Conservation (phyloP, 2,329 filamentous ascomycete species). For the Cordyceps javanica region DNA sequence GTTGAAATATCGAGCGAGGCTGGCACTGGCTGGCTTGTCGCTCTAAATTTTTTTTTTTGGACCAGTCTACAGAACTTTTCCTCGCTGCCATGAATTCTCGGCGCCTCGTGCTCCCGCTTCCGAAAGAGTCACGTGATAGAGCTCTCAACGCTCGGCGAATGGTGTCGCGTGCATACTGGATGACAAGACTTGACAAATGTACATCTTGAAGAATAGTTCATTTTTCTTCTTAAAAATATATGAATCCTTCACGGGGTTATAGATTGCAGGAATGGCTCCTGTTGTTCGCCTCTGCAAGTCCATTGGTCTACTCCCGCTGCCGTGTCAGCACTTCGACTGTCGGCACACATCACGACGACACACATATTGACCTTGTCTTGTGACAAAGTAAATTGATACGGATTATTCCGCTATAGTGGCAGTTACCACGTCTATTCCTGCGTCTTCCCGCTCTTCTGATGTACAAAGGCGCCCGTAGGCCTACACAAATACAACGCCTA, state of each 20-base stretch:
- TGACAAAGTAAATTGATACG: conserved; percentile 12
- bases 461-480: conserved; percentile 29
- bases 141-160: not conserved
- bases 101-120: conserved; percentile 27
- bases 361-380: too few relatives aligned
- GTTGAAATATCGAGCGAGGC: not conserved
- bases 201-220: not conserved
- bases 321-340: not conserved
- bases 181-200: not conserved
- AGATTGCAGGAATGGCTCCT: too few relatives aligned
- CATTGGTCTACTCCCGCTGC: too few relatives aligned
- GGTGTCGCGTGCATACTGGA: not conserved
- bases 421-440: conserved; percentile 10
- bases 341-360: not conserved
- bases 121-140: not conserved
- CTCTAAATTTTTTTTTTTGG: conserved; percentile 12
- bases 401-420: conserved; percentile 2
- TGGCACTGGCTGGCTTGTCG: not conserved
- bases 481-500: conserved; percentile 22
- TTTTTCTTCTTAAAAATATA: too few relatives aligned
- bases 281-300: too few relatives aligned
- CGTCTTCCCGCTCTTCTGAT: conserved; percentile 24
- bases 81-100: conserved; percentile 20
- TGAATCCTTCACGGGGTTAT: too few relatives aligned
- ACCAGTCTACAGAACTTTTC: not conserved